Base-by-base conservation (phyloP, 140 eudicot genomes). In the Bidens hawaiensis region DNA sequence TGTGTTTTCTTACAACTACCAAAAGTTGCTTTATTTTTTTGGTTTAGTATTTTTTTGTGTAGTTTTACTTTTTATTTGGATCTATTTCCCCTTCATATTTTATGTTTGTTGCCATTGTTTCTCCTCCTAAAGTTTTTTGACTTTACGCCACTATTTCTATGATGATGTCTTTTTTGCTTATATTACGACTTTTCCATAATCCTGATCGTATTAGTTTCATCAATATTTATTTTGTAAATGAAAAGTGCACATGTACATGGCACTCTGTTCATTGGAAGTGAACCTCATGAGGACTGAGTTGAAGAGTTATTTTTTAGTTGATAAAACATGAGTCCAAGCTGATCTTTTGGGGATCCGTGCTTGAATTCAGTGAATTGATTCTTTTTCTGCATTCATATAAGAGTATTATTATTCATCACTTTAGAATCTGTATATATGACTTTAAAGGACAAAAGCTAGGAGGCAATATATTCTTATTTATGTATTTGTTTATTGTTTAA, bases 51-150 rank as follows among this genome's bases (percentile, higher is more conserved):
- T 6, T 53, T 22, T 53, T 24, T 26, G 21, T 60, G 2, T 28
- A 42, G 27, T 68, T 55, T 63, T 67, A 53, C 36, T 27, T 15
- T 76, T 34, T 62, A 59, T 52, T 23, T 64, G 40, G 57, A 70
- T 66, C 58, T 30, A 40, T 59, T 30, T 64, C 30, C 31, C 48
- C 30, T 34, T 62, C 21, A 26, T 42, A 19, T 22, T 59, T 53
- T 53, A 59, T n/a, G 40, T 47, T 47, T 41, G 11, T 31, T 61
- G 14, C 55, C n/a, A 0, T 61, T 17, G 24, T 55, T 3, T 71
- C 64, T 70, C 22, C 4, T 49, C 45, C 21, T 47, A 16, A 47
- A 50, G 31, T 61, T 50, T 68, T 56, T 22, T 17, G 19, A 27
- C 36, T 31, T 31, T 49, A 28, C 11, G 0, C 45, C 15, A 23